A percentile compares a stretch with the other conserved stretches of the same genome.
Evolutionary conservation across 75 land plant genomes (phyloP).

Genomic region (Cunninghamia lanceolata): DNA sequence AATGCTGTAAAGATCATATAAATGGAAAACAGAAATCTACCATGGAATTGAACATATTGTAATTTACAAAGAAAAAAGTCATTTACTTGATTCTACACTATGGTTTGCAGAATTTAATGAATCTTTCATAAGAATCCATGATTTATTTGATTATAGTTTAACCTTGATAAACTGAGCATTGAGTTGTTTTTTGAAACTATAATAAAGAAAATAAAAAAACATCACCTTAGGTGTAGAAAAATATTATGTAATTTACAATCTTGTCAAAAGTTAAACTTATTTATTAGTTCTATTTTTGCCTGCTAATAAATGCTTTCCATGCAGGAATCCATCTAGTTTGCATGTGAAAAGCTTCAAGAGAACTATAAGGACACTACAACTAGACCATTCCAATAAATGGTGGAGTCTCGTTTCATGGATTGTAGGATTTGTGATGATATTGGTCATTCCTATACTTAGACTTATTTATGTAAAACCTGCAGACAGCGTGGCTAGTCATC

Average conservation of each 20-base stretch:
- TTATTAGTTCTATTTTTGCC: neutral
- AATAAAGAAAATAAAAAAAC: neutral
- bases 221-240: neutral
- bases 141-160: neutral
- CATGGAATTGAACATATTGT: neutral
- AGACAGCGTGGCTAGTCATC: neutral
- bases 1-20: neutral
- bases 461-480: constrained; percentile 13
- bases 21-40: neutral
- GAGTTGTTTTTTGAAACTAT: neutral
- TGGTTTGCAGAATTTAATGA: neutral
- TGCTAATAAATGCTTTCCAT: neutral
- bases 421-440: constrained; percentile 12
- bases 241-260: neutral
- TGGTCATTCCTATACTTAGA: constrained; percentile 5
- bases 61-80: neutral
- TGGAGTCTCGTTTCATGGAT: constrained; percentile 12
- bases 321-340: constrained; percentile 8
- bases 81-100: neutral
- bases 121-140: neutral
- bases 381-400: constrained; percentile 11
- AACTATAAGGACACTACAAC: constrained; percentile 14
- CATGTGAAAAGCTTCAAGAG: constrained; percentile 10
- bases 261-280: neutral
- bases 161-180: neutral